Base-by-base conservation (phyloP, 805 yeast genomes). In the Debaryomyces maramus region DNA sequence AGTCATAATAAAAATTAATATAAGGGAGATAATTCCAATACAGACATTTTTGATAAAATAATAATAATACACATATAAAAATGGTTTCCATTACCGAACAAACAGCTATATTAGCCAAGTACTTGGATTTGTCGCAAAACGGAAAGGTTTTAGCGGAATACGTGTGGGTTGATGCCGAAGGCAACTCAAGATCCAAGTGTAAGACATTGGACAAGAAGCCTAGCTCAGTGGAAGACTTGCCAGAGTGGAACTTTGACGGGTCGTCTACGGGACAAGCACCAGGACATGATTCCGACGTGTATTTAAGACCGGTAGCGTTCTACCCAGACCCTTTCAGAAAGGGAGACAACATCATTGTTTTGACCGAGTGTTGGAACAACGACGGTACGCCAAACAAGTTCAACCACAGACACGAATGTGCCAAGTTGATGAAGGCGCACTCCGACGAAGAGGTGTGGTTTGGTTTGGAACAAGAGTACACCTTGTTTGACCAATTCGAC, bases 241-340 rank as follows among this genome's bases (percentile, higher is more conserved):
- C 98, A 53, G 97, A 91, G 72, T 93, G 99, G 99, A 93, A 93
- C 78, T 93, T 93, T 59, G 99, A 93, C 67, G 99, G 99, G 70
- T 90, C 98, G 32, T 90, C 98, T 23, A 93, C 99, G 39, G 89
- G 85, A 55, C 99, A 93, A 77, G 98, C 99, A 41, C 97, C 97
- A 58, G 99, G 99, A 55, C 83, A 86, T 68, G 90, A 93, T 75
- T 89, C 97, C 32, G 99, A 93, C 65, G 80, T 93, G 48, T 89
- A 88, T 68, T 76, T 93, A 61, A 85, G 96, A 70, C 99, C 99
- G n/a, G 95, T 80, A 52, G 88, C 97, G 40, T 84, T 73, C 70
- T 93, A 88, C 80, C 83, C 89, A 50, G 99, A 93, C 69, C 99
- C 99, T 24, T 89, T 93, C 78, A 89, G 99, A 80, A 80, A 86